Base-by-base conservation (phyloP, 768 basidiomycete genomes). In the Hypholoma fasciculare region DNA sequence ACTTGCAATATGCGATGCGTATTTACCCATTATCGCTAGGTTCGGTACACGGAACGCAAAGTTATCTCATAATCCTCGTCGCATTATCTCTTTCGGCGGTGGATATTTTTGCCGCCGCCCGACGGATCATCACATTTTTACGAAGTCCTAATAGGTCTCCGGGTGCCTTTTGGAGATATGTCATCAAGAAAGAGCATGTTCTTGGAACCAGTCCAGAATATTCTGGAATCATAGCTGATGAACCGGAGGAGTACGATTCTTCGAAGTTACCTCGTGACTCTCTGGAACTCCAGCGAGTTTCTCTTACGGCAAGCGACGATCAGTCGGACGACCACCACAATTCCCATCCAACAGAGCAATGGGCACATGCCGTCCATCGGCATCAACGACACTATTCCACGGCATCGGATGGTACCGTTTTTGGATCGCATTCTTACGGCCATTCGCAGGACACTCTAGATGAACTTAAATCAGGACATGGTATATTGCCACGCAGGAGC, bases 361-460 rank as follows among this genome's bases (percentile, higher is more conserved):
- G 85, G 85, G 82, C 79, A 0, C 81, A 82, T 63, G 69, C 78
- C 49, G 76, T 82, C 56, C 70, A 71, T 36, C 75, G 70, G n/a
- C 74, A 78, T 52, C 71, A 66, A n/a, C 71, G 76, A 23, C 69
- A 75, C n/a, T 80, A 73, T 56, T 78, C 87, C 0, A 71, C 77
- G 1, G 65, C 72, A 3, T 86, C 86, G 0, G 84, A 86, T 14
- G 72, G 78, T 19, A 85, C 84, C 0, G 60, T 87, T 4, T 83
- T 84, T 61, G 81, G 79, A 3, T 61, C 66, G 1, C 74, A 77
- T 37, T 84, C 83, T 8, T 74, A 79, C 8, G 66, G 63, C 38
- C 77, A 78, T 57, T 89, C 87, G 2, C 81, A 86, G 7, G 84
- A 85, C 54, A 86, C 83, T 1, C 72, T 90, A 2, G 77, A 80